Base-by-base conservation (phyloP, 176 grass and related monocot species). In the Elaeis guineensis region DNA sequence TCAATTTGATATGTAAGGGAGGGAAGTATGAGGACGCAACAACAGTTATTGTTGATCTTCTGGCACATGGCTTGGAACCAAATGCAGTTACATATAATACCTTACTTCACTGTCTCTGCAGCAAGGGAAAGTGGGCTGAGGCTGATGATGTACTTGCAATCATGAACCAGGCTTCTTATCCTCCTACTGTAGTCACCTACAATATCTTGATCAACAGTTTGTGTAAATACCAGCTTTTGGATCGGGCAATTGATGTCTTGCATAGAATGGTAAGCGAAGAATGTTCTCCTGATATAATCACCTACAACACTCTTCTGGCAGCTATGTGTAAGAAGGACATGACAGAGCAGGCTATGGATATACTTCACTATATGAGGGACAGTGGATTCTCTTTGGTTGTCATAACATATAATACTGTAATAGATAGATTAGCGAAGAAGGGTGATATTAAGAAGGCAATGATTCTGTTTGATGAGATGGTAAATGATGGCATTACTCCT, bases 201-300 rank as follows among this genome's bases (percentile, higher is more conserved):
- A 89, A 89, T 76, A 82, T 89, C 7, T 89, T 89, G 58, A 89
- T 89, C 66, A 85, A 89, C 64, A 81, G 77, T 67, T 72, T 85
- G 11, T 85, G 86, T 61, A 89, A 81, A 51, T 73, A 73, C 64
- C 81, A 79, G 62, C 72, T 78, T 72, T 60, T 89, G 6, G 75
- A 79, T 69, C 75, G 80, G 51, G 86, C 86, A 48, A 82, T 89
- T 54, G 81, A 81, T 89, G 62, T 89, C 67, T 57, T 89, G 50
- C 74, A 75, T 53, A 72, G 66, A 54, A 89, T 89, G 81, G 67
- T 84, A 39, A 75, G 17, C 2, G 67, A 69, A 55, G 80, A 74
- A 69, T 85, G 81, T 48, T 78, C 28, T 32, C 86, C 86, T 25
- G 86, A 89, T 84, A 89, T 82, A 69, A 74, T 89, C 32, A 89